Evolutionary conservation across 73 alveolate genomes (phyloP).

Genomic region (Strombidium stylifer): DNA sequence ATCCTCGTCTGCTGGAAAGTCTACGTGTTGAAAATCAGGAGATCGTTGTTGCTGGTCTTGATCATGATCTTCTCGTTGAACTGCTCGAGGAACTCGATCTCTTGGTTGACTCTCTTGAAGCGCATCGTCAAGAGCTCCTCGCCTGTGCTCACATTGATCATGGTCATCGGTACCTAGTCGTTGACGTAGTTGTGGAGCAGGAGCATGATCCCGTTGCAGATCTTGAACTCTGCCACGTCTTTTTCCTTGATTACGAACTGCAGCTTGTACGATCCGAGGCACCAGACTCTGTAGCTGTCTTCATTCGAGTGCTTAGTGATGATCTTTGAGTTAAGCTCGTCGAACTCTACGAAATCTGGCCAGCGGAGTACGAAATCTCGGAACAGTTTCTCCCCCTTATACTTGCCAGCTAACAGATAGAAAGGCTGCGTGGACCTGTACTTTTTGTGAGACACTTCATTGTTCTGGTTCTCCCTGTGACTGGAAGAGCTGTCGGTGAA

Average conservation of each 20-base stretch:
- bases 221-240: conserved; percentile 50
- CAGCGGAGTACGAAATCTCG: conserved; percentile 29
- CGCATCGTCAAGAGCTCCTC: conserved; percentile 23
- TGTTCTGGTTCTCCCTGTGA: too few relatives aligned
- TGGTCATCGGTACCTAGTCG: conserved; percentile 38
- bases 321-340: conserved; percentile 47
- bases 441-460: too few relatives aligned
- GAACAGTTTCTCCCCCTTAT: conserved; percentile 35
- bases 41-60: conserved; percentile 16
- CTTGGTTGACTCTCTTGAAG: conserved; percentile 15
- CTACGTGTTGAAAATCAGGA: conserved; percentile 29
- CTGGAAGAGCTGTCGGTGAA: too few relatives aligned
- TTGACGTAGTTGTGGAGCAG: conserved; percentile 21
- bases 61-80: conserved; percentile 55
- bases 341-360: conserved; percentile 63
- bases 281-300: conserved; percentile 50
- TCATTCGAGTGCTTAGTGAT: conserved; percentile 50
- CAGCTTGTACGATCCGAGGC: conserved; percentile 21
- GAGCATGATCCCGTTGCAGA: conserved; percentile 54
- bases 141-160: conserved; percentile 42
- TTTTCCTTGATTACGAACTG: conserved; percentile 29
- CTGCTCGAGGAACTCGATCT: conserved; percentile 49
- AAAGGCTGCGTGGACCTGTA: not conserved
- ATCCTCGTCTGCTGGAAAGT: not conserved
- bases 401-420: conserved; percentile 6